Percentiles rank a stretch among this genome's conserved stretches.
Evolutionary conservation across 495 filamentous ascomycete genomes (phyloP).

Genomic region (Astrocystis sublimbata): DNA sequence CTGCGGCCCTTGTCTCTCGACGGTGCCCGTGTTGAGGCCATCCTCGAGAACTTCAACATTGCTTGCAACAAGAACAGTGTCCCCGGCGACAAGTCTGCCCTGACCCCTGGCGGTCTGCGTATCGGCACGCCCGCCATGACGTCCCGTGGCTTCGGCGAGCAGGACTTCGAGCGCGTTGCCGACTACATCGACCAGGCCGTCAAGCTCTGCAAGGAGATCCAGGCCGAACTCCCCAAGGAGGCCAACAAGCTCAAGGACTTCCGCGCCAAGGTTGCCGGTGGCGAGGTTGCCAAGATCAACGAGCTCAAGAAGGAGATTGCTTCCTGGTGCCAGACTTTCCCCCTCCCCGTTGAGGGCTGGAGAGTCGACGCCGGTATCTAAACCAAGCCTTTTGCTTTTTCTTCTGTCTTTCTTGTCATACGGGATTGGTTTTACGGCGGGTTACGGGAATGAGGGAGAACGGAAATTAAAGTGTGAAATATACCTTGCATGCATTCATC

Average conservation of each 20-base stretch:
- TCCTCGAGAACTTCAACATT: slow-evolving; percentile 97
- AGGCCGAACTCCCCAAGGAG: slow-evolving; percentile 84
- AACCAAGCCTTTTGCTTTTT: slow-evolving; percentile 18
- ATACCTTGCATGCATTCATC: slow-evolving; percentile 40
- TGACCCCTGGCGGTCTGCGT: slow-evolving; percentile 91
- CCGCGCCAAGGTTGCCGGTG: slow-evolving; percentile 82
- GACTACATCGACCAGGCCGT: slow-evolving; percentile 83
- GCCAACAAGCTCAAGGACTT: slow-evolving; percentile 99
- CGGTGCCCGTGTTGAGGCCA: slow-evolving; percentile 93
- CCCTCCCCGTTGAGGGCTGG: slow-evolving; percentile 79
- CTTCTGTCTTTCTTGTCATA: slow-evolving; percentile 1
- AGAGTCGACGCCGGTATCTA: slow-evolving; percentile 52
- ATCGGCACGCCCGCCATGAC: slow-evolving; percentile 98
- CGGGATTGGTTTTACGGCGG: slow-evolving; percentile 22
- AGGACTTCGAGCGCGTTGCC: slow-evolving; percentile 90
- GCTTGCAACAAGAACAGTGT: slow-evolving; percentile 99
- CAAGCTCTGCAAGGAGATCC: slow-evolving; percentile 80
- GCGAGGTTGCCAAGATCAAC: slow-evolving; percentile 74
- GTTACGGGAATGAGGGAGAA: slow-evolving; percentile 30
- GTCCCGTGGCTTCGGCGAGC: slow-evolving; percentile 86
- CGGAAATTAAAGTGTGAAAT: slow-evolving; percentile 20
- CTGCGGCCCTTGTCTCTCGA: slow-evolving; percentile 78
- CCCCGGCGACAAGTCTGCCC: slow-evolving; percentile 95
- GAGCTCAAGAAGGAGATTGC: slow-evolving; percentile 86
- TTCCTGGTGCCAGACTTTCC: slow-evolving; percentile 86